These are phyloP conservation scores for Casuarina cunninghamiana DNA, from an alignment of 306 rosid genomes.

Conservation along the genomic window DNA sequence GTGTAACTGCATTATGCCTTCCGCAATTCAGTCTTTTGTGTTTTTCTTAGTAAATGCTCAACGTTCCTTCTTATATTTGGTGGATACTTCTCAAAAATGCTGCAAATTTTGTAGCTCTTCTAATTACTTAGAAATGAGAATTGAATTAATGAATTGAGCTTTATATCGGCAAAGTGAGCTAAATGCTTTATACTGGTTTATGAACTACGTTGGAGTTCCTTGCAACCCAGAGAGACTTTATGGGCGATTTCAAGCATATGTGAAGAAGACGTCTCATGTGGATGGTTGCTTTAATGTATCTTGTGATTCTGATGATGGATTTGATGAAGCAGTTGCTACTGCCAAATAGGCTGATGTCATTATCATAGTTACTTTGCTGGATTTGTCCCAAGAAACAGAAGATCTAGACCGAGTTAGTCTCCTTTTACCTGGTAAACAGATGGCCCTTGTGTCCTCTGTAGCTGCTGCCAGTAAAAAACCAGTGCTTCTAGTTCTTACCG, in stretches of 20 bases:
- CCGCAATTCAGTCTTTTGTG: background rate
- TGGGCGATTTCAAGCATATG: conserved; percentile 52
- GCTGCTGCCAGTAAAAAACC: conserved; percentile 65
- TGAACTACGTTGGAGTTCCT: conserved; percentile 63
- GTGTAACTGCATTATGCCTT: background rate
- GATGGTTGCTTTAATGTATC: conserved; percentile 66
- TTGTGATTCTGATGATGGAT: conserved; percentile 62
- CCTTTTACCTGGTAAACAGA: conserved; percentile 81
- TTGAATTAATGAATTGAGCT: background rate
- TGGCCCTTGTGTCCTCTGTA: conserved; percentile 53
- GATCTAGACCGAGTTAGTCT: conserved; percentile 87
- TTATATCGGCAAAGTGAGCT: background rate
- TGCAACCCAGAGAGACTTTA: conserved; percentile 59
- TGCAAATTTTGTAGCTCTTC: background rate
- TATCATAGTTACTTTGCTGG: conserved; percentile 63
- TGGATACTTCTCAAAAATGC: background rate
- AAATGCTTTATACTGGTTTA: background rate
- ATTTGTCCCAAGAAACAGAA: conserved; percentile 69
- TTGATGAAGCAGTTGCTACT: conserved; percentile 54
- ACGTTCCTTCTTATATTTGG: background rate
- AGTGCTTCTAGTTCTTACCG: conserved; percentile 75
- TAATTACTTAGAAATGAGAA: background rate
- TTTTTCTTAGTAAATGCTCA: background rate
- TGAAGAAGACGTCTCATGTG: conserved; percentile 39
- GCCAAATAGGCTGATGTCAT: conserved; percentile 69